Base-by-base conservation (phyloP, 345 rosid genomes). In the Luvunga scandens region DNA sequence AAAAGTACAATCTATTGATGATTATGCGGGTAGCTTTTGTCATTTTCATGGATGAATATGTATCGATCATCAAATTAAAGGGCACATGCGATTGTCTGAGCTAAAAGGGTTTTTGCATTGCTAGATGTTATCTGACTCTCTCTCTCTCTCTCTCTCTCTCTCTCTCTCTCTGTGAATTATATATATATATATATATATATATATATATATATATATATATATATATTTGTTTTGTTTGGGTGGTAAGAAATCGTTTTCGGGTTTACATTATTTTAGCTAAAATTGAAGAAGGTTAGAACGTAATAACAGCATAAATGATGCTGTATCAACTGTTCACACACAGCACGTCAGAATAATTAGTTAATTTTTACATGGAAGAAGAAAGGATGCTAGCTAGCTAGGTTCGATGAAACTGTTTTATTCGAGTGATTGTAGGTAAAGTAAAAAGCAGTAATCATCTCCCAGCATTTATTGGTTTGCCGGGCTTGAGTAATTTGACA, bases 171-270 rank as follows among this genome's bases (percentile, higher is more conserved):
- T 36, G 39, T 42, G 50, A 12, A 45, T 33, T 33, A 4, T 33
- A 2, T 33, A 45, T 45, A 12, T 45, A 12, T 9, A 3, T 31
- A 3, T 31, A 3, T 31, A 1, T 31, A 3, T 31, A 3, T 31
- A 31, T 31, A 1, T 31, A 31, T 3, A 31, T 31, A 31, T 31
- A 31, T 31, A 31, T 31, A 31, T 31, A 31, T 33, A 45, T 45
- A 53, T 53, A 53, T 16, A 4, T 16, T 39, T 57, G 68, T 7
- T 24, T 39, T 57, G 64, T 66, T 30, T 38, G 62, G 75, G 57
- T 39, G 82, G 79, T 78, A 39, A 33, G 39, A 28, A 67, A 79
- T 84, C 84, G 25, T 70, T 79, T 74, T 79, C 85, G 2, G 2
- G 8, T 22, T 78, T 55, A 14, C 24, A 39, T 33, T 73, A n/a